These are phyloP conservation scores for Hericium erinaceus DNA, from an alignment of 768 basidiomycete genomes.

Conservation along the genomic window DNA sequence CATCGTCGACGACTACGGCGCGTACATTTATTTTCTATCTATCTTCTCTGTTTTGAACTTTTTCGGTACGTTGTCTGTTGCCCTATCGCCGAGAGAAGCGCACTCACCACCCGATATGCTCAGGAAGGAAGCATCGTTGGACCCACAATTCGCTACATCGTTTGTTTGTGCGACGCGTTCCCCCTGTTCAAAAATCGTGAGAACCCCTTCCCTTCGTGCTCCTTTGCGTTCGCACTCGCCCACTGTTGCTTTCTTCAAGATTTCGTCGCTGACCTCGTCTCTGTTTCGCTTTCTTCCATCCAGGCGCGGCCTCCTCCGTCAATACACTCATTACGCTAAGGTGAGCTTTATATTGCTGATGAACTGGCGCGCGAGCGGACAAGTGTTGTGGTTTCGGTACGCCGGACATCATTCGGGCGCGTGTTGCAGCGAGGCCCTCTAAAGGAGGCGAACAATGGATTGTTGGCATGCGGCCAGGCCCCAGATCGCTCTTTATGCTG, in stretches of 20 bases:
- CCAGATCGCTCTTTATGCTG: background rate
- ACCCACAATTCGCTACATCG: constrained; percentile 3
- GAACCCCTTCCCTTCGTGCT: constrained; percentile 10
- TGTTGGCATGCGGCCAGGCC: background rate
- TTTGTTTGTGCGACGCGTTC: background rate
- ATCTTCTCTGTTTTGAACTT: background rate
- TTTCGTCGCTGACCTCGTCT: background rate
- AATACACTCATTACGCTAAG: constrained; percentile 49
- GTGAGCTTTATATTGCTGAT: constrained; percentile 24
- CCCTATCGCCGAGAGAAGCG: background rate
- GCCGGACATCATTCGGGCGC: background rate
- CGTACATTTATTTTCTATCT: constrained; percentile 2
- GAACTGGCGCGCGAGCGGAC: background rate
- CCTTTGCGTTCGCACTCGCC: constrained; percentile 27
- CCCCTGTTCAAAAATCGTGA: constrained; percentile 17
- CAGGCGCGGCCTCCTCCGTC: constrained; percentile 68
- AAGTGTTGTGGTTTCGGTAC: background rate
- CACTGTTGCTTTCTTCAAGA: constrained; percentile 22
- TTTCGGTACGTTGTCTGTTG: background rate
- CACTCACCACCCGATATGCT: background rate
- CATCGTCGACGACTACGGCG: background rate
- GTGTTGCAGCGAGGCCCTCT: background rate
- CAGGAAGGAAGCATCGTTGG: constrained; percentile 1
- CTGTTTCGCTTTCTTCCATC: constrained; percentile 8
- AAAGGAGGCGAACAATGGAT: constrained; percentile 2